These are phyloP conservation scores for Paramecium sonneborni DNA, from an alignment of 73 alveolate species.

Conservation along the genomic window DNA sequence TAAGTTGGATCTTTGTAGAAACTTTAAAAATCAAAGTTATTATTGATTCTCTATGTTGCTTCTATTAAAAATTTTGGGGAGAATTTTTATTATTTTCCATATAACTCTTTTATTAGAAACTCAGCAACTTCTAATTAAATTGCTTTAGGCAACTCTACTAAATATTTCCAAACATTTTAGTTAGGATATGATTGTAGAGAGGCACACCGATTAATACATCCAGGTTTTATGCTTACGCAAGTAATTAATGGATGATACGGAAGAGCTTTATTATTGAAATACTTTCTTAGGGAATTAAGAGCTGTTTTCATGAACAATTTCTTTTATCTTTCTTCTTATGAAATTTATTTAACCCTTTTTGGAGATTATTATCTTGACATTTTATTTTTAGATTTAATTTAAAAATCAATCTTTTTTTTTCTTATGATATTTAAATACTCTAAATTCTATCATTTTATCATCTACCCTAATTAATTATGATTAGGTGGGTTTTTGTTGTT, in stretches of 20 bases:
- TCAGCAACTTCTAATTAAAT: neutral
- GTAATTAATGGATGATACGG: neutral
- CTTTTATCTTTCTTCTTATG: neutral
- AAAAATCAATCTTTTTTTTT: neutral
- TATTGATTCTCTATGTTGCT: neutral
- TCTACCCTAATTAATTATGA: neutral
- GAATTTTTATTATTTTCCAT: neutral
- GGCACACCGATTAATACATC: neutral
- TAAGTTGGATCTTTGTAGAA: neutral
- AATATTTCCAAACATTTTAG: neutral
- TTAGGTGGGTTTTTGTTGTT: neutral
- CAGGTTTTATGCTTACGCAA: neutral
- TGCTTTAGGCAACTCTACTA: neutral
- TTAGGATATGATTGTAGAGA: neutral
- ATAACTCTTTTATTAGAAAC: neutral
- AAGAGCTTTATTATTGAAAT: neutral
- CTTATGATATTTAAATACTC: neutral
- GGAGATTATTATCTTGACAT: neutral
- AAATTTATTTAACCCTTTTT: neutral
- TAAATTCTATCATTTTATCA: neutral
- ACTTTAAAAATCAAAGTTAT: neutral
- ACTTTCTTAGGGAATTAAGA: neutral
- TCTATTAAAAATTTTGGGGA: neutral
- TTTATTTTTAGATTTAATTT: neutral
- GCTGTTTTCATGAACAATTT: neutral